phyloP scores from a whole-genome alignment of 257 asterid genomes.

The Solanum megistacrolobum region DNA sequence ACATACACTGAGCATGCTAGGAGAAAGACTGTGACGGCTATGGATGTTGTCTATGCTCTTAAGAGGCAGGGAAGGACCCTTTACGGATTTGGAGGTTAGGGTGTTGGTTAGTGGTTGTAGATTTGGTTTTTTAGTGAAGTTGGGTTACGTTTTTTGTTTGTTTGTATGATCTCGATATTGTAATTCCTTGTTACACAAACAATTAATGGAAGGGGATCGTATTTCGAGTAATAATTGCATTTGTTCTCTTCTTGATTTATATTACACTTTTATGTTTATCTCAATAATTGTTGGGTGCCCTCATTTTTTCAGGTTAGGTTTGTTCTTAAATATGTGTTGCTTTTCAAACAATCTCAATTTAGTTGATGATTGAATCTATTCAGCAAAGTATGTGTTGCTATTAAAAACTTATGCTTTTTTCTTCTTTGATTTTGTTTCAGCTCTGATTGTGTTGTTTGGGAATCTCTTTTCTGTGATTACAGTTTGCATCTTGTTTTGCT shows the following conservation, averaged over 20 bases:
- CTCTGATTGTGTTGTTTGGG: too few species aligned
- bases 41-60: conserved; percentile 12
- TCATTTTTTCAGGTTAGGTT: background rate
- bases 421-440: background rate
- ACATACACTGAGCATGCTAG: conserved; percentile 14
- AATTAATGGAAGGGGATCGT: background rate
- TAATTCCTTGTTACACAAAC: background rate
- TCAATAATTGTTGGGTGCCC: background rate
- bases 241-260: background rate
- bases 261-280: too few species aligned
- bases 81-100: conserved; percentile 13
- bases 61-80: conserved; percentile 14
- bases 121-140: background rate
- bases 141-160: background rate
- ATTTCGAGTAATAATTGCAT: background rate
- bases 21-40: conserved; percentile 15
- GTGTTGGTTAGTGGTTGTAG: background rate
- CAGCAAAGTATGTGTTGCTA: too few species aligned
- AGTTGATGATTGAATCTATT: background rate
- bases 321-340: background rate
- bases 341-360: background rate
- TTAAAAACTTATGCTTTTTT: background rate
- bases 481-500: background rate
- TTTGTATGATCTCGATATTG: background rate
- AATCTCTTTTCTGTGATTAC: background rate